Percentiles rank a stretch among this genome's conserved stretches.
Conservation (phyloP, 768 basidiomycete species). For the Trametes punicea region DNA sequence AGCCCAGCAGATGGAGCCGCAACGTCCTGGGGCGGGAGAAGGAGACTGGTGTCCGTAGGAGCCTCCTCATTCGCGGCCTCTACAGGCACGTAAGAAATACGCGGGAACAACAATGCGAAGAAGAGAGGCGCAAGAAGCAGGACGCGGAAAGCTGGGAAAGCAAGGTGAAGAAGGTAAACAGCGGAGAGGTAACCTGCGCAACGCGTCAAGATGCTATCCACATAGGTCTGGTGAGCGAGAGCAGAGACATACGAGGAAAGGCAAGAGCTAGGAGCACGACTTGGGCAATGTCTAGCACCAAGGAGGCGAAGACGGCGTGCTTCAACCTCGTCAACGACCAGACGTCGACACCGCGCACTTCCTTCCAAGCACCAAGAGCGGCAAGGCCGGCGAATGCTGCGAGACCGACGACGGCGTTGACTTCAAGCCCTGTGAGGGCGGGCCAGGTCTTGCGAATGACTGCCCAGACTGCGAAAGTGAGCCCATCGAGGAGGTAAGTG, state of each 20-base stretch:
- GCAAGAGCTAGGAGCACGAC: slow-evolving; percentile 41
- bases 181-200: slow-evolving; percentile 30
- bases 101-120: slow-evolving; percentile 58
- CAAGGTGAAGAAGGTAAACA: slow-evolving; percentile 44
- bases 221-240: background rate
- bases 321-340: slow-evolving; percentile 64
- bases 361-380: slow-evolving; percentile 77
- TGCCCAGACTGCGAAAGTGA: slow-evolving; percentile 62
- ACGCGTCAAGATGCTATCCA: no score
- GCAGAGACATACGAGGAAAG: slow-evolving; percentile 8
- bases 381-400: slow-evolving; percentile 70
- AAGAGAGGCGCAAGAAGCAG: slow-evolving; percentile 60
- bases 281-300: slow-evolving; percentile 59
- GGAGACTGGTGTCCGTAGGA: slow-evolving; percentile 49
- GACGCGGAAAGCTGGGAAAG: slow-evolving; percentile 62
- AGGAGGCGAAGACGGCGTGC: slow-evolving; percentile 47
- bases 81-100: slow-evolving; percentile 57
- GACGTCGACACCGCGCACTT: slow-evolving; percentile 63
- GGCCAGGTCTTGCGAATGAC: slow-evolving; percentile 68
- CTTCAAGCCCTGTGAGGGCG: slow-evolving; percentile 56
- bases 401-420: slow-evolving; percentile 66
- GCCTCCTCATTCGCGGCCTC: slow-evolving; percentile 35
- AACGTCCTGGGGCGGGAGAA: slow-evolving; percentile 48
- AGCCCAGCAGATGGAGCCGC: slow-evolving; percentile 50
- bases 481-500: slow-evolving; percentile 76